Evolutionary conservation across 116 monocot species (phyloP), one percentile per base, ranked within the genome.

Genomic region (Zostera marina): DNA sequence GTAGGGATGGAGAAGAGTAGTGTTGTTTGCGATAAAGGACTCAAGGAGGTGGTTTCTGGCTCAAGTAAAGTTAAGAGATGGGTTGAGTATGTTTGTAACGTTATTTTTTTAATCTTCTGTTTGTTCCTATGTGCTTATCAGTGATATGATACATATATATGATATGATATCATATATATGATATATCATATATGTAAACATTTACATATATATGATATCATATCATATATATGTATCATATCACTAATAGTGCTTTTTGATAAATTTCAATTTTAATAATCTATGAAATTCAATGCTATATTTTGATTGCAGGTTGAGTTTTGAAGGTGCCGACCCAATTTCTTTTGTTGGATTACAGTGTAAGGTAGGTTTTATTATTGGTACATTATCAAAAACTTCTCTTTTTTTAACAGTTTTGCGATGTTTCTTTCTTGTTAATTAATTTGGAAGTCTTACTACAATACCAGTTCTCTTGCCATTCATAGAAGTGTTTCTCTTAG

Each of bases 321-420:
- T 78, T 53, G 76, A 80, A 61, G 85, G 72, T 45, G 80, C 74
- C 0, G 80, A 96, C 68, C 85, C 90, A 54, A 42, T 62, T 63
- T 67, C 66, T 61, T 76, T 96, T 26, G 70, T 89, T 47, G 89
- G 96, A 13, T 59, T 96, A 63, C 49, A 61, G 24, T 96, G 96
- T 83, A 96, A 96, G 90, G 94, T 69, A 66, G 64, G 76, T 69
- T 11, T 9, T 22, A 1, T 8, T 49, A 13, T 26, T 17, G 8
- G 41, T 52, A 39, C 14, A 11, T 53, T 63, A 11, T 22, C 14
- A 39, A 48, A 39, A 12, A n/a, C 41, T 12, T 9, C 13, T 48
- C 15, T 20, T 48, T 49, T 1, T 39, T 0, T 7, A 16, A 13
- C 5, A 47, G 16, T 47, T 47, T 47, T 47, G 47, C 13, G 47